A percentile compares a stretch with the other conserved stretches of the same genome.
Conservation (phyloP, 345 rosid species). For the Salix udensis region DNA sequence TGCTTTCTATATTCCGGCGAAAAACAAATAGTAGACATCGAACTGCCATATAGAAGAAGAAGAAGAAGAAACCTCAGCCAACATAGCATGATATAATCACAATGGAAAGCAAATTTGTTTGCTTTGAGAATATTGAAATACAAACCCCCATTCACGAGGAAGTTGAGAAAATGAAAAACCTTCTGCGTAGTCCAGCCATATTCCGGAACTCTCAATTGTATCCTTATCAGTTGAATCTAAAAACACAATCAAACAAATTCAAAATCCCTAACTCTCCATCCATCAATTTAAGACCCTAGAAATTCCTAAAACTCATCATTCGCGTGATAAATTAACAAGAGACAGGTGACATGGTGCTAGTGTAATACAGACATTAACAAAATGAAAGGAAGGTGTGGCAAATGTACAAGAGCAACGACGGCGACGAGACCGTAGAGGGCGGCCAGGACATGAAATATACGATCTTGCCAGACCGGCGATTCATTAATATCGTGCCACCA, state of each 20-base stretch:
- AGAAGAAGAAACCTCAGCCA: neutral
- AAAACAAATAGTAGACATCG: conserved; percentile 66
- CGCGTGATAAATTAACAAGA: neutral
- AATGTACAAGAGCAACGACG: conserved; percentile 57
- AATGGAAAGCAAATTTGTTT: neutral
- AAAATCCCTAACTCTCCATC: neutral
- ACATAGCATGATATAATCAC: neutral
- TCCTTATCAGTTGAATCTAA: conserved; percentile 80
- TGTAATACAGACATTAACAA: neutral
- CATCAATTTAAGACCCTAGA: conserved; percentile 10
- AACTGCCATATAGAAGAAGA: conserved; percentile 38
- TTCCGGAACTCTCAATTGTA: conserved; percentile 88
- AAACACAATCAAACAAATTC: neutral
- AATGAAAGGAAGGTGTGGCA: neutral
- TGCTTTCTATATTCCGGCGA: conserved; percentile 54
- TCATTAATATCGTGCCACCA: conserved; percentile 74
- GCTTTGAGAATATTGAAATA: conserved; percentile 4
- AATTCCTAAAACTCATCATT: neutral
- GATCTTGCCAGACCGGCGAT: conserved; percentile 79
- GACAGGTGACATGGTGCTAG: neutral
- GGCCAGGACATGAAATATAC: conserved; percentile 68
- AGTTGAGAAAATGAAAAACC: conserved; percentile 89
- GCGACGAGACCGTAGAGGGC: conserved; percentile 67
- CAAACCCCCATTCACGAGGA: conserved; percentile 87
- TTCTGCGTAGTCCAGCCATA: conserved; percentile 97